These are phyloP conservation scores for Pigoraptor vietnamica DNA, from an alignment of 78 protist species.

Conservation along the genomic window DNA sequence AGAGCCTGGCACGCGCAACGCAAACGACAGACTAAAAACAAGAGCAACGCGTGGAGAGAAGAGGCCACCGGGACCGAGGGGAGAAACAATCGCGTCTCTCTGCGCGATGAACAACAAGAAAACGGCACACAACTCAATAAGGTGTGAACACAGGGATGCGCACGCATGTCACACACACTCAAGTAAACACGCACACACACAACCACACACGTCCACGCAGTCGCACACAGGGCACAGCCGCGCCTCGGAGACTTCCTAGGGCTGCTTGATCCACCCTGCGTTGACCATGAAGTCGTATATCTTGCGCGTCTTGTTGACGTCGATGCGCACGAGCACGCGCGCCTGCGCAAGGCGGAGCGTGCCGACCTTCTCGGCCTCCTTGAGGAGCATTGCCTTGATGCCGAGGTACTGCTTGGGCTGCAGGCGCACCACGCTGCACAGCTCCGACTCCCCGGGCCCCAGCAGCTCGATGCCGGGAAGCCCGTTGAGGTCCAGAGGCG, in stretches of 20 bases:
- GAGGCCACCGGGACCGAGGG: too few relatives aligned
- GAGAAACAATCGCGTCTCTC: too few relatives aligned
- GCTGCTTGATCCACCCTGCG: neutral
- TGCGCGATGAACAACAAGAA: neutral
- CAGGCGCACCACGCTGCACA: neutral
- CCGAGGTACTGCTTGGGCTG: neutral
- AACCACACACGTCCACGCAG: neutral
- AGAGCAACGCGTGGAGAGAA: too few relatives aligned
- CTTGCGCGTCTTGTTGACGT: neutral
- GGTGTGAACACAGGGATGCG: neutral
- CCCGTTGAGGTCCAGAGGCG: neutral
- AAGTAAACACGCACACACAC: neutral
- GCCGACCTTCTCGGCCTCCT: conserved; percentile 2
- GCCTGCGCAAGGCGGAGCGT: neutral
- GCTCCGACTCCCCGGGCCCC: neutral
- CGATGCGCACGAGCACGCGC: neutral
- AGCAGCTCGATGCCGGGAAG: neutral
- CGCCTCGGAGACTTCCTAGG: too few relatives aligned
- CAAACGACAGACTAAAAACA: too few relatives aligned
- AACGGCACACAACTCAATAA: neutral
- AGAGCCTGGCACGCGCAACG: too few relatives aligned
- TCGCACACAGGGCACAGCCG: neutral
- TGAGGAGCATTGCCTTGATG: neutral
- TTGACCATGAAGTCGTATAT: neutral
- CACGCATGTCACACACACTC: neutral